Conservation (phyloP, 2,329 filamentous ascomycete genomes). For the Diplocarpon mali region DNA sequence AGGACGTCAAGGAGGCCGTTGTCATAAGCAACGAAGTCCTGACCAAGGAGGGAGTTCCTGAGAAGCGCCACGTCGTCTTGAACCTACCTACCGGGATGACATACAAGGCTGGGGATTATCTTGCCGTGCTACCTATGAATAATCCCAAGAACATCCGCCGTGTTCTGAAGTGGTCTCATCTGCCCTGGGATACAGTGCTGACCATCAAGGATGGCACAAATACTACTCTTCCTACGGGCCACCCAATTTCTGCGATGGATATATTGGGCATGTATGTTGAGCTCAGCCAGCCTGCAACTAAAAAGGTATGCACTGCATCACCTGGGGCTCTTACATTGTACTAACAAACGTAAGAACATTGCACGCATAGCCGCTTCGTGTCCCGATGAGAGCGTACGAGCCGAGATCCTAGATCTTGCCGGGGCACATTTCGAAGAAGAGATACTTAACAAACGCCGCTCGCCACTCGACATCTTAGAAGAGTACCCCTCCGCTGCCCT, state of each 20-base stretch:
- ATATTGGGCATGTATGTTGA: constrained; percentile 48
- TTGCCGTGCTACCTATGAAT: constrained; percentile 11
- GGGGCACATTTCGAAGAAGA: constrained; percentile 18
- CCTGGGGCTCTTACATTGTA: neutral
- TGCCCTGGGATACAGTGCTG: constrained; percentile 47
- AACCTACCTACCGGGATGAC: constrained; percentile 7
- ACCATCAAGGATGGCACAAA: constrained; percentile 32
- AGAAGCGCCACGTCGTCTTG: constrained; percentile 49
- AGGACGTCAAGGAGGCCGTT: constrained; percentile 50
- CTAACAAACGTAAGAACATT: constrained; percentile 29
- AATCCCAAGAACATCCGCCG: constrained; percentile 6
- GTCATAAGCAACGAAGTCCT: constrained; percentile 44
- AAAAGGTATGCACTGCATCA: constrained; percentile 28
- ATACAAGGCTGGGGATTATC: constrained; percentile 10
- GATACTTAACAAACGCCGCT: constrained; percentile 39
- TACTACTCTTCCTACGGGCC: constrained; percentile 31
- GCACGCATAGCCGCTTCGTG: constrained; percentile 37
- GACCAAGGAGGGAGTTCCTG: constrained; percentile 37
- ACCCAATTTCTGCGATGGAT: constrained; percentile 39
- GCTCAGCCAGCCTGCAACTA: constrained; percentile 44
- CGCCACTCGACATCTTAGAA: constrained; percentile 59
- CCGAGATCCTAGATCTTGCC: constrained; percentile 30
- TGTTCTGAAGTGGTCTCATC: constrained; percentile 41
- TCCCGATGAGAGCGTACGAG: constrained; percentile 33
- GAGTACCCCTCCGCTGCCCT: constrained; percentile 47